phyloP scores from a whole-genome alignment of 1,284 basidiomycete species.

The Sporisorium sorghi region DNA sequence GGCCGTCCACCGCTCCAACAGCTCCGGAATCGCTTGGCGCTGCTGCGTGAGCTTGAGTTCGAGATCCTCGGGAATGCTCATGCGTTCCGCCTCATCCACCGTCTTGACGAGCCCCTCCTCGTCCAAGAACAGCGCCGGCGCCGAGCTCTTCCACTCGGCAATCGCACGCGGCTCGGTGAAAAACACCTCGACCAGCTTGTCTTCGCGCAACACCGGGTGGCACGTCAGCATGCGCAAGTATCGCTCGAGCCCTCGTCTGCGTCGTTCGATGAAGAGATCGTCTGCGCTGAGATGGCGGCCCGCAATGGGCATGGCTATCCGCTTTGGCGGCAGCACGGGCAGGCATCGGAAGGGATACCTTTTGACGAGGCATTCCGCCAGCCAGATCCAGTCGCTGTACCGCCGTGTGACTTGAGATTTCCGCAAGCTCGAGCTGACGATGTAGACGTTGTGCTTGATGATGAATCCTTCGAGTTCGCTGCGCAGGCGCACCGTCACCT shows the following conservation, averaged over 20 bases:
- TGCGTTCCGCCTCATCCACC: conserved; percentile 47
- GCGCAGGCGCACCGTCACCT: conserved; percentile 42
- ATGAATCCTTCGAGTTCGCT: conserved; percentile 50
- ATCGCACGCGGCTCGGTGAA: conserved; percentile 41
- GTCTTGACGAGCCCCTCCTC: conserved; percentile 44
- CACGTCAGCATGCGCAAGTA: conserved; percentile 41
- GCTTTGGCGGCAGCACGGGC: conserved; percentile 52
- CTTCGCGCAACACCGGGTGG: conserved; percentile 49
- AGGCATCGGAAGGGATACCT: conserved; percentile 58
- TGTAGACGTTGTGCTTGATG: conserved; percentile 55
- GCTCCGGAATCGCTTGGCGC: conserved; percentile 37
- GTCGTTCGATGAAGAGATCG: conserved; percentile 48
- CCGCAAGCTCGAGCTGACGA: conserved; percentile 42
- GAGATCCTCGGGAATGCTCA: conserved; percentile 49
- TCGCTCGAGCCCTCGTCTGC: conserved; percentile 47
- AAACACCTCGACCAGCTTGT: conserved; percentile 49
- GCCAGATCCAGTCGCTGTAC: conserved; percentile 60
- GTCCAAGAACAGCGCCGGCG: conserved; percentile 47
- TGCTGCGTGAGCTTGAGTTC: conserved; percentile 49
- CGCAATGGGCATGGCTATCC: conserved; percentile 48
- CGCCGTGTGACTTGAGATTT: conserved; percentile 42
- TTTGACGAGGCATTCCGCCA: conserved; percentile 51
- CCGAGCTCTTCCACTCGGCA: conserved; percentile 39
- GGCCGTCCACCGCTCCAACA: conserved; percentile 48
- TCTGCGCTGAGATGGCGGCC: conserved; percentile 46